Evolutionary conservation across 2,329 filamentous ascomycete genomes (phyloP).

Genomic region (Diaporthe sp.): DNA sequence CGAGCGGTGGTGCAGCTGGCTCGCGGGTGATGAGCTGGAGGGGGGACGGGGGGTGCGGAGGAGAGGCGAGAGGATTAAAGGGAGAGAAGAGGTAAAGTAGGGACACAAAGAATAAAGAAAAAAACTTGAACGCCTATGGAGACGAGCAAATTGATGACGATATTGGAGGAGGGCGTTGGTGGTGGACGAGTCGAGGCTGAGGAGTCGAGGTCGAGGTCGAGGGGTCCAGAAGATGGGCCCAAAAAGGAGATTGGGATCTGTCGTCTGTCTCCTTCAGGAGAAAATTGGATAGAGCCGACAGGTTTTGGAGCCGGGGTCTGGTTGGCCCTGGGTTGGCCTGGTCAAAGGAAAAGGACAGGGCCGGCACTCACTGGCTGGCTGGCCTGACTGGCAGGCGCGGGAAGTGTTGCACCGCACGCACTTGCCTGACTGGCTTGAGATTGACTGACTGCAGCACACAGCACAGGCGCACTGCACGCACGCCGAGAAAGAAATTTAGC

Average conservation of each 20-base stretch:
- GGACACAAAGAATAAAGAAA: background rate
- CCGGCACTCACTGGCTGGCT: background rate
- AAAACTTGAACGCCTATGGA: background rate
- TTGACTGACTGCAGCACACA: background rate
- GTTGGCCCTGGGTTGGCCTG: background rate
- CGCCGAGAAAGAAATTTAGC: slow-evolving; percentile 37
- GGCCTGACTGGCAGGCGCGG: too few relatives aligned
- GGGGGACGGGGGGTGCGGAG: background rate
- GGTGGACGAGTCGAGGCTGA: slow-evolving; percentile 11
- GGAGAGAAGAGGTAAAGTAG: background rate
- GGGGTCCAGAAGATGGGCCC: slow-evolving; percentile 24
- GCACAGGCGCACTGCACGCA: background rate
- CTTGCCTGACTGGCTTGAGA: background rate
- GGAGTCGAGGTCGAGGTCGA: slow-evolving; percentile 19
- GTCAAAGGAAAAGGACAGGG: slow-evolving; percentile 19
- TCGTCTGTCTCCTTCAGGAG: slow-evolving; percentile 24
- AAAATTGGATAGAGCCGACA: slow-evolving; percentile 12
- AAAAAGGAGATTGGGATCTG: slow-evolving; percentile 33
- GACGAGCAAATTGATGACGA: slow-evolving; percentile 21
- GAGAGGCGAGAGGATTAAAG: slow-evolving; percentile 12
- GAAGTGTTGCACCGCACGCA: background rate
- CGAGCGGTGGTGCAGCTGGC: background rate
- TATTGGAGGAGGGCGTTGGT: slow-evolving; percentile 11
- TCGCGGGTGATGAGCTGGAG: background rate
- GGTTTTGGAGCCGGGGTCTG: slow-evolving; percentile 6